Evolutionary conservation across 202 grass and related monocot genomes (phyloP).

Genomic region (Schoenoplectus triqueter): DNA sequence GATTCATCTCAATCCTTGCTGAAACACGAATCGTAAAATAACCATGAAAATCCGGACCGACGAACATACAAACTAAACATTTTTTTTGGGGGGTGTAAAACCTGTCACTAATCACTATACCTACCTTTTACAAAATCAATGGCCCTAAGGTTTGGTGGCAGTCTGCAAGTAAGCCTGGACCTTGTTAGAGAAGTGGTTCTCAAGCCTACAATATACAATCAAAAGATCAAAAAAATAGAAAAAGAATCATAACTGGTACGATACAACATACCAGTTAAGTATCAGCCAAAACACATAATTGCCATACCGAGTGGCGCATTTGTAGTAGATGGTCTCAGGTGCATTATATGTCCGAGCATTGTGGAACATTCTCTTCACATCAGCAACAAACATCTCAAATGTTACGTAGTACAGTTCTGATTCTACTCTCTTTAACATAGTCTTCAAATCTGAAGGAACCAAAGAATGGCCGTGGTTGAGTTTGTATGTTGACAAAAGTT

Average conservation of each 20-base stretch:
- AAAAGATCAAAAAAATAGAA: conserved; percentile 19
- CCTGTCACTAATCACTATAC: not conserved
- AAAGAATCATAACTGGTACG: conserved; percentile 28
- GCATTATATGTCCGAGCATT: conserved; percentile 96
- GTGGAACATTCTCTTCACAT: conserved; percentile 84
- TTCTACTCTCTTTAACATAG: conserved; percentile 85
- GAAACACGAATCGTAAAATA: not conserved
- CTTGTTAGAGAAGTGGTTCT: conserved; percentile 78
- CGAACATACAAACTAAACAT: conserved; percentile 5
- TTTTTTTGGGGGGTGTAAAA: not conserved
- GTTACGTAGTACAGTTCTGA: conserved; percentile 97
- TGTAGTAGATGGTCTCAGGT: conserved; percentile 97
- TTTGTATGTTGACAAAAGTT: conserved; percentile 20
- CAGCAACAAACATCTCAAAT: conserved; percentile 96
- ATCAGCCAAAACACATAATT: conserved; percentile 13
- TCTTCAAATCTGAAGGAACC: conserved; percentile 76
- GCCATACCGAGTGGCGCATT: conserved; percentile 76
- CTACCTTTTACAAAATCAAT: conserved; percentile 3
- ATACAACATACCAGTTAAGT: not conserved
- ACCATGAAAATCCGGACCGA: conserved; percentile 1
- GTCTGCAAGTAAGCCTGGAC: conserved; percentile 63
- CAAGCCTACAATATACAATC: conserved; percentile 52
- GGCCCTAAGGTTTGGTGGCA: conserved; percentile 67
- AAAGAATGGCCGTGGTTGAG: not conserved
- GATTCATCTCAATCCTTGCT: not conserved